These are phyloP conservation scores for Solanum chiquidenum DNA, from an alignment of 257 asterid species.

Conservation along the genomic window DNA sequence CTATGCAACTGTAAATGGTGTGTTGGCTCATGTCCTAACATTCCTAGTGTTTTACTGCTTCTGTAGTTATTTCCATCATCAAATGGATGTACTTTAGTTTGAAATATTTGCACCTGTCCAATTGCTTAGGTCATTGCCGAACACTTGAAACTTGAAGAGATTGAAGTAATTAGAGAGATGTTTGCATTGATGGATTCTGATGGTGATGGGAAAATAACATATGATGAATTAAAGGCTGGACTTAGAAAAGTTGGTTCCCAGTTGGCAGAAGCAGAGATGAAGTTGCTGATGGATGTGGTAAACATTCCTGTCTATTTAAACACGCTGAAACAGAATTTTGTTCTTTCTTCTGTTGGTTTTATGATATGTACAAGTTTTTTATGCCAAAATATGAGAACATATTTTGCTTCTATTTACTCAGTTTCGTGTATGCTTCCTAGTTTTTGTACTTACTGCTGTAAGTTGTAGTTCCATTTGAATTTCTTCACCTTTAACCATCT, in stretches of 20 bases:
- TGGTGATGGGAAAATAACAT: constrained; percentile 84
- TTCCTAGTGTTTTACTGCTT: background rate
- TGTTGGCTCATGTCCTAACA: background rate
- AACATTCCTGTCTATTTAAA: constrained; percentile 8
- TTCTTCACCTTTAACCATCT: background rate
- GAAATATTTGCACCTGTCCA: background rate
- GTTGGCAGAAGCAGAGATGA: constrained; percentile 95
- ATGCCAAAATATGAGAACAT: background rate
- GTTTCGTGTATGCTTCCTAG: background rate
- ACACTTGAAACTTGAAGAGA: constrained; percentile 81
- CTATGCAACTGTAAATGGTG: background rate
- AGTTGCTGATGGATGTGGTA: constrained; percentile 98
- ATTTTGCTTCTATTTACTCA: background rate
- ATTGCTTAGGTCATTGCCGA: constrained; percentile 74
- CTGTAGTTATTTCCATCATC: background rate
- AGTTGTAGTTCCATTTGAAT: background rate
- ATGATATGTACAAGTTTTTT: background rate
- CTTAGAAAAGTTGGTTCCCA: constrained; percentile 90
- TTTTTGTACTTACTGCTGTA: background rate
- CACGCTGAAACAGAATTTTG: background rate
- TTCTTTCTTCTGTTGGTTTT: constrained; percentile 1
- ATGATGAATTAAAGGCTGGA: constrained; percentile 81
- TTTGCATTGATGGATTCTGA: constrained; percentile 88
- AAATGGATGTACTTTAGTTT: background rate
- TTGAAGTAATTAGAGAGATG: constrained; percentile 92